A percentile compares a stretch with the other conserved stretches of the same genome.
Evolutionary conservation across 768 basidiomycete genomes (phyloP).

Genomic region (Crepidotus variabilis): DNA sequence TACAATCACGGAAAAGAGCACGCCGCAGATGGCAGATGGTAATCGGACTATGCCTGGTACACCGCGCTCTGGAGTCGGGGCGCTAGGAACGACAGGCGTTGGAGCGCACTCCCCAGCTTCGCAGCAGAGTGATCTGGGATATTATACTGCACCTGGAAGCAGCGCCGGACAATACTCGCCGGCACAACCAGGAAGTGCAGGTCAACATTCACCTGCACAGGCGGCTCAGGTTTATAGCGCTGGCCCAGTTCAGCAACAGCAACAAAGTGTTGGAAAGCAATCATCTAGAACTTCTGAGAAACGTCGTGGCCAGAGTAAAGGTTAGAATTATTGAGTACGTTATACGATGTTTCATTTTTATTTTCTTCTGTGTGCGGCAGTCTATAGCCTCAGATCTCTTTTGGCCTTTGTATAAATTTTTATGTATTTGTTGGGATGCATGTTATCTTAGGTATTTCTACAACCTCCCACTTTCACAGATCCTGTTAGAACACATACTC

Average conservation of each 20-base stretch:
- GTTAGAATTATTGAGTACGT: not conserved
- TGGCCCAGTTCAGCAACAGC: not conserved
- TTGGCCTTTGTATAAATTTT: no score
- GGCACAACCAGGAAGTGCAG: not conserved
- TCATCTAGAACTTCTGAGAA: not conserved
- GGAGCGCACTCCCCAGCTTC: conserved; percentile 15
- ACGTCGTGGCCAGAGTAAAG: not conserved
- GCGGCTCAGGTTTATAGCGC: not conserved
- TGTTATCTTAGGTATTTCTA: no score
- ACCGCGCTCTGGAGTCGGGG: conserved; percentile 3
- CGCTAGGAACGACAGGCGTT: not conserved
- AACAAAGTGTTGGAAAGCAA: not conserved
- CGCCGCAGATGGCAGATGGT: conserved; percentile 18
- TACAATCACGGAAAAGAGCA: conserved; percentile 27
- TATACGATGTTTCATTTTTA: not conserved
- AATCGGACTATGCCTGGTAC: conserved; percentile 7
- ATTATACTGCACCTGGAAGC: conserved; percentile 13
- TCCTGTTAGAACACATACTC: no score
- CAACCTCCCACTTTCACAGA: no score
- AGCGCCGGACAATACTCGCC: conserved; percentile 7
- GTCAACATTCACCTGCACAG: not conserved
- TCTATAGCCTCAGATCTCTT: no score
- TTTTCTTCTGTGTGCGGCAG: not conserved
- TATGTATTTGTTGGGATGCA: no score
- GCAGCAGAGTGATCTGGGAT: conserved; percentile 10